Conservation (phyloP, 768 basidiomycete species). For the Thelephora aurantiotincta region DNA sequence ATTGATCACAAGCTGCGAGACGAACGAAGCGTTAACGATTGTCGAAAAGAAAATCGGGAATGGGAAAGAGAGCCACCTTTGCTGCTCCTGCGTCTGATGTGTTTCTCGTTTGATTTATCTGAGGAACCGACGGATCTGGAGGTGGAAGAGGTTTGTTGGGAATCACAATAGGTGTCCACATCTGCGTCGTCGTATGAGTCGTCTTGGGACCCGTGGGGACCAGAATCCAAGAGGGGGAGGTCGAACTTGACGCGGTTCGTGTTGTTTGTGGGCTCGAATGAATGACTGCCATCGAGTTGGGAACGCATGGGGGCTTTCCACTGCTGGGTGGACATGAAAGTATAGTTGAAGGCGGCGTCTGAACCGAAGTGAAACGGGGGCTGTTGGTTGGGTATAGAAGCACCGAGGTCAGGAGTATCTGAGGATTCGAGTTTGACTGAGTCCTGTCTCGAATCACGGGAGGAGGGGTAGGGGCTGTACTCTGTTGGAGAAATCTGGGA, state of each 20-base stretch:
- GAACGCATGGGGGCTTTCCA: slow-evolving; percentile 7
- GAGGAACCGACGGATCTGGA: slow-evolving; percentile 10
- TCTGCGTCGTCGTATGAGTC: slow-evolving; percentile 7
- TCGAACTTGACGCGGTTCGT: slow-evolving; percentile 7
- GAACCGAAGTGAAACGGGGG: neutral
- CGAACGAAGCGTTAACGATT: neutral
- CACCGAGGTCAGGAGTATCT: neutral
- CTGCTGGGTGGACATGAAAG: slow-evolving; percentile 12
- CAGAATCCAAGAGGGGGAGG: slow-evolving; percentile 9
- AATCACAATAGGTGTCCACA: neutral
- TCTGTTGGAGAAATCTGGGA: too few relatives aligned
- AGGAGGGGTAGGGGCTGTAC: too few relatives aligned
- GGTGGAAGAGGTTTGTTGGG: slow-evolving; percentile 4
- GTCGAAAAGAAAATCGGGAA: slow-evolving; percentile 1
- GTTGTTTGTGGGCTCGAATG: slow-evolving; percentile 8
- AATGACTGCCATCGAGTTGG: slow-evolving; percentile 10
- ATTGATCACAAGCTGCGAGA: slow-evolving; percentile 77
- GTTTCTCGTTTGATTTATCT: slow-evolving; percentile 26
- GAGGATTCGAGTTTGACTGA: neutral
- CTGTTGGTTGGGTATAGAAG: neutral
- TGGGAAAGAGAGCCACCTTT: slow-evolving; percentile 35
- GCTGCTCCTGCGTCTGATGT: slow-evolving; percentile 58
- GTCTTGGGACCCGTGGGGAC: slow-evolving; percentile 5
- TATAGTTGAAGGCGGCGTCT: slow-evolving; percentile 3
- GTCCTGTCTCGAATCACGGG: too few relatives aligned